Percentiles rank a stretch among this genome's conserved stretches.
Conservation (phyloP, 805 yeast genomes). For the Wickerhamiella dianesei region DNA sequence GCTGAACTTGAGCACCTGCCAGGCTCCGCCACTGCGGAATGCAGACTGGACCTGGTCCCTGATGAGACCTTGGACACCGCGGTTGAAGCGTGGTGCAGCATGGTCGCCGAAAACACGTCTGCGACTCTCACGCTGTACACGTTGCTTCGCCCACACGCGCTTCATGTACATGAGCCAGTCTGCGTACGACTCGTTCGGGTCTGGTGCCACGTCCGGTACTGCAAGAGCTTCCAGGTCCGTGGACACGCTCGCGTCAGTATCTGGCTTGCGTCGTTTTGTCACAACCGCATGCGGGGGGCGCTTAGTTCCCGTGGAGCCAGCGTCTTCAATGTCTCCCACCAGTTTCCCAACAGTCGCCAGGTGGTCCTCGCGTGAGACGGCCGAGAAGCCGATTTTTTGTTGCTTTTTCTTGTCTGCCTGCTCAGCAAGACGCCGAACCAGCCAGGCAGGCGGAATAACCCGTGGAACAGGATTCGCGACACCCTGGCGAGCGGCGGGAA, state of each 20-base stretch:
- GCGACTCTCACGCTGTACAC: constrained; percentile 58
- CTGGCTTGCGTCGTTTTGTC: constrained; percentile 23
- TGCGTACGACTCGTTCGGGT: constrained; percentile 27
- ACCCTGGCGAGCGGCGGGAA: constrained; percentile 92
- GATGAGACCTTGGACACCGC: constrained; percentile 51
- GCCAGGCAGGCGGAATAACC: constrained; percentile 90
- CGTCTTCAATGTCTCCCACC: constrained; percentile 59
- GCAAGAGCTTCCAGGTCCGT: constrained; percentile 19
- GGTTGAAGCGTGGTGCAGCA: constrained; percentile 30
- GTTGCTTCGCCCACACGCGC: constrained; percentile 73
- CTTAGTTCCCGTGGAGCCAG: constrained; percentile 23
- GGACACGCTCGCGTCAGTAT: constrained; percentile 36
- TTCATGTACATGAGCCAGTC: constrained; percentile 58
- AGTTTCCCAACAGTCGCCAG: constrained; percentile 25
- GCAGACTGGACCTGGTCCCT: constrained; percentile 60
- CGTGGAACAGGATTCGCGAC: constrained; percentile 87
- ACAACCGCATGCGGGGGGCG: constrained; percentile 14
- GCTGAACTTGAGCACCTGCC: constrained; percentile 77
- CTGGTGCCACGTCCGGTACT: constrained; percentile 18
- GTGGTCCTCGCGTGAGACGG: constrained; percentile 20
- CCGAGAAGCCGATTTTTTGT: constrained; percentile 48
- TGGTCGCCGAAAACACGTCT: constrained; percentile 64
- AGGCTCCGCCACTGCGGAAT: constrained; percentile 51
- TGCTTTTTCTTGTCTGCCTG: constrained; percentile 63
- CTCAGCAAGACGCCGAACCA: constrained; percentile 45